Conservation (phyloP, 106 monocot genomes). For the Gastrodia elata region DNA sequence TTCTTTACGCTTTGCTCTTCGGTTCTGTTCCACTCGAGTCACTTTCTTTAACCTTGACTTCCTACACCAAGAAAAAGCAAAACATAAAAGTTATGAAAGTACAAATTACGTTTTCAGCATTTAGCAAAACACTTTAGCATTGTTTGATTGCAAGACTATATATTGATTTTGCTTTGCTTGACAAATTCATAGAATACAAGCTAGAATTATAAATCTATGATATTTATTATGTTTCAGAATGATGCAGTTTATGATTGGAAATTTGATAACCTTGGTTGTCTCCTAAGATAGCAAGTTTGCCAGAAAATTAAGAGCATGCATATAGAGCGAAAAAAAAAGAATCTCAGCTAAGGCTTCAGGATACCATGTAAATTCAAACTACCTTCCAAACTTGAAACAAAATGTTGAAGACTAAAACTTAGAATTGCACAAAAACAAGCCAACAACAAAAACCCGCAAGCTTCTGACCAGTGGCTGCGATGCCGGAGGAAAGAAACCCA, state of each 20-base stretch:
- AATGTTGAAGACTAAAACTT: too few relatives aligned
- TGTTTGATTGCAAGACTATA: neutral
- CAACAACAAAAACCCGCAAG: too few relatives aligned
- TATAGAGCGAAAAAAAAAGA: neutral
- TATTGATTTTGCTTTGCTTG: neutral
- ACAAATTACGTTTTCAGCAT: neutral
- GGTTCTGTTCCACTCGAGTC: constrained; percentile 72
- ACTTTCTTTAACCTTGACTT: constrained; percentile 51
- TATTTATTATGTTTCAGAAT: neutral
- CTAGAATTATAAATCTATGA: neutral
- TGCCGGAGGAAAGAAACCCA: too few relatives aligned
- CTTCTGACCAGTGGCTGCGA: too few relatives aligned
- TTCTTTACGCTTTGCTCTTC: constrained; percentile 61
- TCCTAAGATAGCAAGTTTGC: neutral
- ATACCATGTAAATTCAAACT: neutral
- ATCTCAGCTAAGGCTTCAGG: neutral
- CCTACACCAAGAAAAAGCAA: constrained; percentile 14
- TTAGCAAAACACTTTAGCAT: neutral
- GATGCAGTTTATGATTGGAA: neutral
- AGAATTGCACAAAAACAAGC: too few relatives aligned
- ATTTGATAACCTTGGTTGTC: neutral
- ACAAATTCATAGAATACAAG: neutral
- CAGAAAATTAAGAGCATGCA: neutral
- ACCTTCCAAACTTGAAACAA: neutral
- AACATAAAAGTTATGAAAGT: neutral